A percentile compares a stretch with the other conserved stretches of the same genome.
These are phyloP conservation scores for Phytophthora megakarya DNA, from an alignment of 352 stramenopile species.

Conservation along the genomic window DNA sequence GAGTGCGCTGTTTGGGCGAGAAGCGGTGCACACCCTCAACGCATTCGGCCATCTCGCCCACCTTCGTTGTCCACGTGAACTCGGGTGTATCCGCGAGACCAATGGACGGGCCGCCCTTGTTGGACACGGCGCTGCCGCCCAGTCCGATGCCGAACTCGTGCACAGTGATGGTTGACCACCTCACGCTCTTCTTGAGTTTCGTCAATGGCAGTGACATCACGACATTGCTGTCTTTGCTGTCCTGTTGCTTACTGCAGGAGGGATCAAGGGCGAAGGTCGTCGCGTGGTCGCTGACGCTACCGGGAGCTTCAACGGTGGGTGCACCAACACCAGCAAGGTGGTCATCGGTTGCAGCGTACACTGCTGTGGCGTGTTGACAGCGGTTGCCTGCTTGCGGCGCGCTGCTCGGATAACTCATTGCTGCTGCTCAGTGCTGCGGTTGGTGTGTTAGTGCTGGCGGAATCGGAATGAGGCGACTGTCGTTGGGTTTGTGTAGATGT, in stretches of 20 bases:
- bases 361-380: conserved; percentile 4
- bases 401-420: conserved; percentile 21
- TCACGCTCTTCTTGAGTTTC: conserved; percentile 38
- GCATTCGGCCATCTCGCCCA: conserved; percentile 69
- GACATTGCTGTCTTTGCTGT: not conserved
- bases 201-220: not conserved
- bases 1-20: conserved; percentile 59
- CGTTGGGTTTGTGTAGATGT: conserved; percentile 34
- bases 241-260: not conserved
- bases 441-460: conserved; percentile 2
- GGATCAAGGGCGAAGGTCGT: conserved; percentile 6
- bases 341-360: conserved; percentile 2
- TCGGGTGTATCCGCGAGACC: conserved; percentile 56
- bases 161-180: conserved; percentile 50
- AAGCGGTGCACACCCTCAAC: conserved; percentile 71
- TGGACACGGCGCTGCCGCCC: conserved; percentile 60
- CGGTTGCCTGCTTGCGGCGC: conserved; percentile 7
- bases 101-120: conserved; percentile 63
- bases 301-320: not conserved
- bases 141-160: conserved; percentile 69
- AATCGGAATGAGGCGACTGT: conserved; percentile 39
- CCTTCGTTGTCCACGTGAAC: conserved; percentile 72
- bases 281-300: not conserved
- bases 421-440: conserved; percentile 9
- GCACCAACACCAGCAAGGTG: not conserved